A percentile compares a stretch with the other conserved stretches of the same genome.
These are phyloP conservation scores for Thuja plicata DNA, from an alignment of 83 land plant species.

Conservation along the genomic window DNA sequence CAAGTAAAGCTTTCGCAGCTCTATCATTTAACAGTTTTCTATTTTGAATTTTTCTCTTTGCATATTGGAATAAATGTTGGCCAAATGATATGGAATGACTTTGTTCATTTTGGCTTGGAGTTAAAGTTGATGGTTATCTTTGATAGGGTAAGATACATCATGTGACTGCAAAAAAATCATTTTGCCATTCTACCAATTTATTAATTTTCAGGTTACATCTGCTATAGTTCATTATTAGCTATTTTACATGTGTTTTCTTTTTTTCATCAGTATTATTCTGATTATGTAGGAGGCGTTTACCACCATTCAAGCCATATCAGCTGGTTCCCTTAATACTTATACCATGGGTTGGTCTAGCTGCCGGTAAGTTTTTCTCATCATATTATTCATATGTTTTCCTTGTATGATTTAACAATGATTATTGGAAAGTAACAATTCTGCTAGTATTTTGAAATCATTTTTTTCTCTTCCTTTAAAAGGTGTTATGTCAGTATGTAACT, in stretches of 20 bases:
- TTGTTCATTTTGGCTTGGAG: neutral
- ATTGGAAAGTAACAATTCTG: neutral
- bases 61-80: neutral
- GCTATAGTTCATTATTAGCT: neutral
- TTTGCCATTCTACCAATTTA: neutral
- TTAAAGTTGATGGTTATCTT: neutral
- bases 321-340: constrained; percentile 35
- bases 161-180: neutral
- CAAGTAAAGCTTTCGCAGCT: constrained; percentile 31
- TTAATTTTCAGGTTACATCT: neutral
- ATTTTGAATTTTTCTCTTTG: neutral
- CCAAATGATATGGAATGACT: neutral
- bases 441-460: neutral
- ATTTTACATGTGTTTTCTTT: neutral
- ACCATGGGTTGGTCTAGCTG: constrained; percentile 33
- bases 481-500: neutral
- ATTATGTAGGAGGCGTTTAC: constrained; percentile 44
- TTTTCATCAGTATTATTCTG: neutral
- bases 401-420: neutral
- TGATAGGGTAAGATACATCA: neutral
- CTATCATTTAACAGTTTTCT: neutral
- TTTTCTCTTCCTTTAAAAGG: neutral
- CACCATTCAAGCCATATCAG: constrained; percentile 33
- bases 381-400: neutral
- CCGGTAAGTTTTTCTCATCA: constrained; percentile 27